Base-by-base conservation (phyloP, 2,329 filamentous ascomycete species). In the Fusarium bulbicola region DNA sequence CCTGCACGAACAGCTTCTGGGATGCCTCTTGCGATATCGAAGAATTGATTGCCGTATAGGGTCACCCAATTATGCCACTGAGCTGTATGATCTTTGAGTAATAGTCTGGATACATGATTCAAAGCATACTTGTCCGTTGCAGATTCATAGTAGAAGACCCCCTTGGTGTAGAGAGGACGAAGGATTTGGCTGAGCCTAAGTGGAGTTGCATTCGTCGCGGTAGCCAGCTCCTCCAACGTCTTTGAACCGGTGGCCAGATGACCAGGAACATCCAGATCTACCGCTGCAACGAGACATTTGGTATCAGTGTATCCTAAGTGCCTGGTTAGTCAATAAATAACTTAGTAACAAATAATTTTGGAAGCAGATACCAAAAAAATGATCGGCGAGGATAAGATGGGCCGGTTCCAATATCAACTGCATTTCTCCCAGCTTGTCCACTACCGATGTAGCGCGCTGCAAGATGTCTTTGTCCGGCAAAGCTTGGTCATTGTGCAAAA, bases 31-130 rank as follows among this genome's bases (percentile, higher is more conserved):
- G 46, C 28, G 20, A 49, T 49, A 32, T 49, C 46, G 21, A 49
- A 49, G 15, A 49, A 49, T 32, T 49, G 46, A n/a, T 49, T 49
- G 9, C 46, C 46, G 20, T 49, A 49, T 15, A 49, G 28, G 7
- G 46, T 49, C 28, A 49, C 46, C 46, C 46, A 49, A 11, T 49
- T 32, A 32, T 32, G 46, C 46, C 46, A 49, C 28, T 49, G 46
- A 49, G 28, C n/a, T 49, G 10, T 20, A n/a, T 49, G 46, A 16
- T 49, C 28, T 10, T 49, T 49, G 20, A 49, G 46, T 32, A 49
- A 8, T 11, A 49, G 21, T 49, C 21, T 49, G 20, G 46, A 49
- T 32, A 49, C 28, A 32, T 49, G 46, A 21, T 49, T 49, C 46
- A 49, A n/a, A 30, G 21, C 28, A 32, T 49, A 49, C 28, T 32